phyloP scores from a whole-genome alignment of 177 flowering plant species.

The Vitis hybrid region DNA sequence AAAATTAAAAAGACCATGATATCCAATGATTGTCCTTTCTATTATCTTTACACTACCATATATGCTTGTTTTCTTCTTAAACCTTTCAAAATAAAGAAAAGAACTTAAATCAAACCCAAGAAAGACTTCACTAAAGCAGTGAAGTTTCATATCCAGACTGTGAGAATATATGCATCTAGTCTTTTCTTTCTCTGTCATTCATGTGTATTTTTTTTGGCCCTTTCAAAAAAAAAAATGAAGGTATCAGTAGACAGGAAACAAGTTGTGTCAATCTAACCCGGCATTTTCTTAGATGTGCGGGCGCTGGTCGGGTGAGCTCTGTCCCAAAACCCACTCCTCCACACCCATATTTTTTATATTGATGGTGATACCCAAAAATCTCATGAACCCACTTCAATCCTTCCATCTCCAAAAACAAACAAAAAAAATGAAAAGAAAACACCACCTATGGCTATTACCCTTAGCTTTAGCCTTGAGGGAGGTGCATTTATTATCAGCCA shows the following conservation, averaged over 20 bases:
- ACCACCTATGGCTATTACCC: neutral
- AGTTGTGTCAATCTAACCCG: conserved; percentile 9
- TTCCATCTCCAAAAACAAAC: neutral
- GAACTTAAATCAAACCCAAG: no score
- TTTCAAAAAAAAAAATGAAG: neutral
- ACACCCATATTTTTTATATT: neutral
- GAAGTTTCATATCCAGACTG: no score
- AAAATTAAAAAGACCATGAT: no score
- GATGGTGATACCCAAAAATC: no score
- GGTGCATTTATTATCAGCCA: neutral
- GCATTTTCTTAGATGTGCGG: conserved; percentile 23
- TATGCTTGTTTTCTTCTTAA: no score
- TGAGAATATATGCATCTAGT: no score
- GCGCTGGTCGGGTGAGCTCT: conserved; percentile 8
- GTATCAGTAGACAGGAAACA: conserved; percentile 6
- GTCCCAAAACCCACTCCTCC: neutral
- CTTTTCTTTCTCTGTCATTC: no score
- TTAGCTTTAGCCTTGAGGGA: neutral
- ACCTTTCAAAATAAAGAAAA: no score
- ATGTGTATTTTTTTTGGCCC: neutral
- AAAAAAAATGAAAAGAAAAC: neutral
- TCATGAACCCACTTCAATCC: neutral
- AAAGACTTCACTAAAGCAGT: no score
- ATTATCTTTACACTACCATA: no score
- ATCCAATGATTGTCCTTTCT: no score